Base-by-base conservation (phyloP, 805 yeast genomes). In the Sugiyamaella valdiviana region DNA sequence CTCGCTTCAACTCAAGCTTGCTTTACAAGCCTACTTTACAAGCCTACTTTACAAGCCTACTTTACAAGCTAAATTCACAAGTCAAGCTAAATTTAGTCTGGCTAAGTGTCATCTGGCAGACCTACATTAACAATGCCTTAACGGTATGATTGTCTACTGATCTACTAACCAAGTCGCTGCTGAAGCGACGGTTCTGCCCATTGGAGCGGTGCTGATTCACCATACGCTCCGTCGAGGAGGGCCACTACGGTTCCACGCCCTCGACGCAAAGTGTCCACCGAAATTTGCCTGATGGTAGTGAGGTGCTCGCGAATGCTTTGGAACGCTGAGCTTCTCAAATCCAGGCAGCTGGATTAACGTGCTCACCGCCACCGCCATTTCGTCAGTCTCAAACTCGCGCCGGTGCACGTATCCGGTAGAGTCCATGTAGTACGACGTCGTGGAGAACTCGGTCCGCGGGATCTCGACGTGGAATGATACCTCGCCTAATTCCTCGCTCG, bases 361-460 rank as follows among this genome's bases (percentile, higher is more conserved):
- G 39, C 23, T 37, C 14, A 17, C 22, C 6, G 44, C n/a, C 14
- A 16, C 19, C 10, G 48, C 48, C 15, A 19, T 21, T 19, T 45
- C 48, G 21, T 45, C 48, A 2, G 41, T 12, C 23, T 45, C 48
- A 46, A 52, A 51, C 36, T 53, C 57, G 17, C 54, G 51, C 19
- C 52, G 48, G 40, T 53, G 54, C 39, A 43, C 21, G 37, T 48
- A 53, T 3, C 52, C 54, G 6, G 35, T 22, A 10, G 41, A 17
- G 26, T 53, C 57, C 36, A 23, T 29, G 24, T 42, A 48, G 35
- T 45, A 51, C 2, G 54, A 19, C 12, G 53, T 17, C 3, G 43
- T 48, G 4, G 53, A 42, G 39, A 50, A 50, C 6, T 41, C 45
- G 14, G 20, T 37, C 21, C 23, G 38, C 6, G 48, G 48, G 6